Evolutionary conservation across 2,329 filamentous ascomycete species (phyloP).

Genomic region (Aspergillus sp.): DNA sequence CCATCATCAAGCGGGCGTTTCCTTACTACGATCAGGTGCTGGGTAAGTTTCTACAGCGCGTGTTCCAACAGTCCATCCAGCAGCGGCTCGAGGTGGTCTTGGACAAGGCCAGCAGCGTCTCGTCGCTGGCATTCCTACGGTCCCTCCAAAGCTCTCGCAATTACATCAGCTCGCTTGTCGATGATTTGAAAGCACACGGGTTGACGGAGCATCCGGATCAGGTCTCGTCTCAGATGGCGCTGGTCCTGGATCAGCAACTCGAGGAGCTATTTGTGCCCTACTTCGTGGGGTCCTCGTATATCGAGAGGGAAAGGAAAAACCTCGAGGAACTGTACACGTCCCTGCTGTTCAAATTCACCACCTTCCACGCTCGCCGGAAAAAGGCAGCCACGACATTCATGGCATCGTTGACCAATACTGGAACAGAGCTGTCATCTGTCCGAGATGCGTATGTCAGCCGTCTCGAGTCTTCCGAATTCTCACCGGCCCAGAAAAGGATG

Average conservation of each 20-base stretch:
- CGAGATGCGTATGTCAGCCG: slow-evolving; percentile 86
- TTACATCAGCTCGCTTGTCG: slow-evolving; percentile 78
- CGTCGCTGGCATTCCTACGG: slow-evolving; percentile 81
- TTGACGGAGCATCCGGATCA: slow-evolving; percentile 91
- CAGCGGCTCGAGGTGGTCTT: slow-evolving; percentile 91
- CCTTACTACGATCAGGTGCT: slow-evolving; percentile 93
- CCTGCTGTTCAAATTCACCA: slow-evolving; percentile 87
- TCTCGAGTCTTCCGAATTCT: slow-evolving; percentile 79
- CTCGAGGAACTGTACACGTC: slow-evolving; percentile 81
- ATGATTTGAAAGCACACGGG: slow-evolving; percentile 88
- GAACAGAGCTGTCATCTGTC: slow-evolving; percentile 77
- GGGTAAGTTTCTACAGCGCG: slow-evolving; percentile 82
- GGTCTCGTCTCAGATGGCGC: slow-evolving; percentile 74
- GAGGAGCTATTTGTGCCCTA: slow-evolving; percentile 60
- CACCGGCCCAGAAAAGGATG: slow-evolving; percentile 78
- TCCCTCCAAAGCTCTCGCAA: slow-evolving; percentile 82
- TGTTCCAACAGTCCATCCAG: slow-evolving; percentile 97
- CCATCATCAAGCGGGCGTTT: slow-evolving; percentile 92
- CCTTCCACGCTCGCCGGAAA: slow-evolving; percentile 73
- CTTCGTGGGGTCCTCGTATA: slow-evolving; percentile 56
- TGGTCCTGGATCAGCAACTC: slow-evolving; percentile 57
- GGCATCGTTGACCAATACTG: slow-evolving; percentile 79
- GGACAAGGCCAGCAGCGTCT: slow-evolving; percentile 86
- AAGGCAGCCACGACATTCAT: slow-evolving; percentile 89
- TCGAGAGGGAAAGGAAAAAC: slow-evolving; percentile 55